These are phyloP conservation scores for Lepidium sativum DNA, from an alignment of 345 rosid species.

Conservation along the genomic window DNA sequence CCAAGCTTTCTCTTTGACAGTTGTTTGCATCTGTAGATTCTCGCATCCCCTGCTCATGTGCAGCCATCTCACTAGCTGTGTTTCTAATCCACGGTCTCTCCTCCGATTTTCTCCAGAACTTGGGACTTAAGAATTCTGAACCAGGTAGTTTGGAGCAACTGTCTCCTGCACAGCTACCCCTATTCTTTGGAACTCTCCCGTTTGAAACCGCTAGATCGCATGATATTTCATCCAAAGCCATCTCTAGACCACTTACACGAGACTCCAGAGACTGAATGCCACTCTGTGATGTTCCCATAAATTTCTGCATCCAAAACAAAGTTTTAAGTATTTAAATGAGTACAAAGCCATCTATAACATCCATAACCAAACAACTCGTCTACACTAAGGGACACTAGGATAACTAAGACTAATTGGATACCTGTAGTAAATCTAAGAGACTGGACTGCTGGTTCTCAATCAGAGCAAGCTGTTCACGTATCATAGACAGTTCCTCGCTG, in stretches of 20 bases:
- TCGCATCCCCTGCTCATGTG: constrained; percentile 16
- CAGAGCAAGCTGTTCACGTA: constrained; percentile 70
- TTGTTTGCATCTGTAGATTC: constrained; percentile 28
- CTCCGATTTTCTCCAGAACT: constrained; percentile 79
- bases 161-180: constrained; percentile 39
- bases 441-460: constrained; percentile 83
- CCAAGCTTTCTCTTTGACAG: constrained; percentile 27
- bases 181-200: constrained; percentile 45
- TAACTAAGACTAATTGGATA: constrained; percentile 18
- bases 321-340: constrained; percentile 2
- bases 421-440: constrained; percentile 80
- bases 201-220: constrained; percentile 63
- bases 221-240: constrained; percentile 87
- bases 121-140: constrained; percentile 70
- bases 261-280: constrained; percentile 82
- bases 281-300: constrained; percentile 79
- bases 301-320: constrained; percentile 50
- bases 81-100: constrained; percentile 22
- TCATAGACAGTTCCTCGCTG: constrained; percentile 57
- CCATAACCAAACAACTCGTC: neutral
- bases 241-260: constrained; percentile 83
- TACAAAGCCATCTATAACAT: neutral
- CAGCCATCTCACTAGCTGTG: constrained; percentile 19
- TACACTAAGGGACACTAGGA: neutral
- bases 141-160: constrained; percentile 87